A percentile compares a stretch with the other conserved stretches of the same genome.
phyloP scores from a whole-genome alignment of 2,329 filamentous ascomycete species.

The Pleomassaria siparia region DNA sequence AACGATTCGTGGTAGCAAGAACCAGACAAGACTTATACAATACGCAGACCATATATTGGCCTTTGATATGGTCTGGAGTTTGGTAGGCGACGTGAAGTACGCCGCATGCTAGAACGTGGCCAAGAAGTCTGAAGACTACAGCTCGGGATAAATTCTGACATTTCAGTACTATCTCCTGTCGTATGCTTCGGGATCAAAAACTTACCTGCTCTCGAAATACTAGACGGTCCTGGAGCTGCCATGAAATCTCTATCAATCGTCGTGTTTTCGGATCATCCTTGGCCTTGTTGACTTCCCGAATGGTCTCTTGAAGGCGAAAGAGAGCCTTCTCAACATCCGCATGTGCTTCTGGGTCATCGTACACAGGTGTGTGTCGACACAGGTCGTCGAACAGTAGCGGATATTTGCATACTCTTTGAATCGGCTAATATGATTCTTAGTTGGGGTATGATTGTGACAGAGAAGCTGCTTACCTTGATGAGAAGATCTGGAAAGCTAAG shows the following conservation, averaged over 20 bases:
- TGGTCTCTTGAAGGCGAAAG: constrained; percentile 70
- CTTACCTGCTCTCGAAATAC: constrained; percentile 70
- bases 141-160: constrained; percentile 32
- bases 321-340: constrained; percentile 76
- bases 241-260: constrained; percentile 74
- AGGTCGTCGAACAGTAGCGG: constrained; percentile 84
- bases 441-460: not conserved
- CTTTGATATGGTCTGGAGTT: constrained; percentile 65
- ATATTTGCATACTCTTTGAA: constrained; percentile 90
- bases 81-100: constrained; percentile 83
- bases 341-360: constrained; percentile 81
- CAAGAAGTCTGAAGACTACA: constrained; percentile 71
- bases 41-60: constrained; percentile 81
- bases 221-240: constrained; percentile 80
- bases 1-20: constrained; percentile 67
- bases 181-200: not conserved
- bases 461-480: constrained; percentile 68
- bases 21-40: constrained; percentile 82
- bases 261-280: constrained; percentile 73
- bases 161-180: constrained; percentile 5
- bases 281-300: constrained; percentile 79
- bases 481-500: constrained; percentile 82
- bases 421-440: constrained; percentile 62
- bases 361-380: constrained; percentile 77
- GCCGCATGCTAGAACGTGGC: constrained; percentile 79